phyloP scores from a whole-genome alignment of 176 grass and related monocot species.

The Tillandsia leiboldiana region DNA sequence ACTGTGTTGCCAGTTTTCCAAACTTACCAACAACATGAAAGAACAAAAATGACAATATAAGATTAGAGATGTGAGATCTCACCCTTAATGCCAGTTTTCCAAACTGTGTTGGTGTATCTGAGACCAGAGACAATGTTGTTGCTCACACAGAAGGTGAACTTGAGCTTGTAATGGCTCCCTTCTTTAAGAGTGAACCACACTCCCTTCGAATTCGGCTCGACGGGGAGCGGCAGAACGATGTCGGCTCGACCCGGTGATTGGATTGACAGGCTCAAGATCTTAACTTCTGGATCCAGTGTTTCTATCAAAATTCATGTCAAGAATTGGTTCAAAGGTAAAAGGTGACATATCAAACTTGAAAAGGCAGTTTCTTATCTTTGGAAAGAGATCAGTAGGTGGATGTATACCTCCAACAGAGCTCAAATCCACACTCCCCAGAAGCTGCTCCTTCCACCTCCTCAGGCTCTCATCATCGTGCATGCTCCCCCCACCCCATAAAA shows the following conservation, averaged over 20 bases:
- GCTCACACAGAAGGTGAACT: constrained; percentile 85
- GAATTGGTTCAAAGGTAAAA: background rate
- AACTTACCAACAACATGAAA: no score
- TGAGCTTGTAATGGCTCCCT: constrained; percentile 75
- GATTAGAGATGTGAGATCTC: background rate
- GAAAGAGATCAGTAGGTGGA: background rate
- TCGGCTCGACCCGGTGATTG: constrained; percentile 51
- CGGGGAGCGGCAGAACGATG: constrained; percentile 67
- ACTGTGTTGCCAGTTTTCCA: no score
- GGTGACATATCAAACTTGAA: background rate
- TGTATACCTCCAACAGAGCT: background rate
- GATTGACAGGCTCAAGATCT: constrained; percentile 85
- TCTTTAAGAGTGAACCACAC: constrained; percentile 93
- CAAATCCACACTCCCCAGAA: constrained; percentile 29
- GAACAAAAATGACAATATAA: no score
- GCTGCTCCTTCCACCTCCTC: constrained; percentile 43
- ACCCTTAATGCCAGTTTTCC: constrained; percentile 92
- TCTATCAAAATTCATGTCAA: constrained; percentile 21
- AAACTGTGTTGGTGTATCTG: constrained; percentile 90
- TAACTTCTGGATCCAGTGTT: constrained; percentile 78
- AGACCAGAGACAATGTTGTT: constrained; percentile 97
- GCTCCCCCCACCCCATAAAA: background rate
- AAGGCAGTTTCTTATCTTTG: background rate
- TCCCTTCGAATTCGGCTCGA: constrained; percentile 56
- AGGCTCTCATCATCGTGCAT: constrained; percentile 39